Base-by-base conservation (phyloP, 1,284 basidiomycete species). In the Coniferiporia sulphurascens region DNA sequence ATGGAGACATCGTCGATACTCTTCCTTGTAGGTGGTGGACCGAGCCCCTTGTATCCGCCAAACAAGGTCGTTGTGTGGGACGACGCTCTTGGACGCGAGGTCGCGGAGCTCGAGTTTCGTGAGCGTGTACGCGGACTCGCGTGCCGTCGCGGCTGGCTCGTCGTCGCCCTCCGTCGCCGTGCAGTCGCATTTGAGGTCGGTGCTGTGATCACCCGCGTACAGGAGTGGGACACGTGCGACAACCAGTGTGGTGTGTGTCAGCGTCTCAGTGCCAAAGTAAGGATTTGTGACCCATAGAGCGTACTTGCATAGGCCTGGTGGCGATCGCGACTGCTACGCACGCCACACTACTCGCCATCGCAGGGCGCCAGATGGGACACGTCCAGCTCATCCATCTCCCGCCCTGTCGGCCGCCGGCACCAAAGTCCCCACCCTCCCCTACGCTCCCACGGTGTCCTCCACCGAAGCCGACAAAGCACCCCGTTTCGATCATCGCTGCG, bases 31-130 rank as follows among this genome's bases (percentile, higher is more conserved):
- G 95, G 95, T 51, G 95, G 95, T 52, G 93, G 94, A 34, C 78
- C 85, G 53, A 89, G 89, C 69, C 95, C 95, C n/a, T 79, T 92
- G 5, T 98, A 94, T 73, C 87, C 95, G 32, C 92, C 91, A 27
- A 98, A 98, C 77, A 98, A 97, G 76, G 91, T 95, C 50, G 81
- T 97, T 58, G 72, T 98, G 50, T 97, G 91, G 87, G 89, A 97
- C 72, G 92, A 94, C 72, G 80, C 79, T 1, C 74, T 82, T 1
- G 86, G 84, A 3, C 75, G 78, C 54, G 87, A 94, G 66, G 86
- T 95, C 43, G 91, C 90, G 32, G 92, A 96, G 72, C 81, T 98
- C 56, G 94, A 97, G 74, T 97, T 98, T 69, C 85, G 90, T 62
- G 93, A 96, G 72, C 80, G 83, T 55, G 92, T 97, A 1, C 78